Percentiles rank a stretch among this genome's conserved stretches.
Conservation (phyloP, 2,329 filamentous ascomycete genomes). For the Diaporthe vaccinii region DNA sequence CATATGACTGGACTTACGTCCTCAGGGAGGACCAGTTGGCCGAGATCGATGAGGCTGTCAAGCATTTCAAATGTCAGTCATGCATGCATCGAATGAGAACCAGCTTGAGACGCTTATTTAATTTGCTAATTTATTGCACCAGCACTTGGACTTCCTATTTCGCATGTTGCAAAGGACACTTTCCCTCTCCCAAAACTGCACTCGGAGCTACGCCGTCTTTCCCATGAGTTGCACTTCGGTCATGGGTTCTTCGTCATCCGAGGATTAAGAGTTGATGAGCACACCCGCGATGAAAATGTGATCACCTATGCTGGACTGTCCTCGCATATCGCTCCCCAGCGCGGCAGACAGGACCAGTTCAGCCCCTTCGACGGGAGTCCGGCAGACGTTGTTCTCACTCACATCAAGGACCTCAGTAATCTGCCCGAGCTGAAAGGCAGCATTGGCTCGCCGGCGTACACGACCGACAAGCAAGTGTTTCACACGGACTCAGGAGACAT, state of each 20-base stretch:
- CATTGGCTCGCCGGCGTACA: constrained; percentile 72
- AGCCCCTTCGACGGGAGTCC: constrained; percentile 55
- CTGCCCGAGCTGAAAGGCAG: constrained; percentile 50
- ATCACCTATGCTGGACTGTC: constrained; percentile 73
- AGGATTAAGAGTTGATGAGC: constrained; percentile 66
- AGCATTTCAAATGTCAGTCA: constrained; percentile 57
- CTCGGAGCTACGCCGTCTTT: constrained; percentile 62
- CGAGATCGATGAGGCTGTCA: constrained; percentile 61
- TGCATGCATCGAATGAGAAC: not conserved
- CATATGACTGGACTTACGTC: constrained; percentile 67
- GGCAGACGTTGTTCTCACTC: constrained; percentile 67
- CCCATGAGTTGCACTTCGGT: constrained; percentile 67
- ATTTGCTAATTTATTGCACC: not conserved
- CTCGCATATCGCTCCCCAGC: constrained; percentile 66
- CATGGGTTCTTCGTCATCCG: constrained; percentile 73
- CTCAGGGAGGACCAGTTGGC: constrained; percentile 60
- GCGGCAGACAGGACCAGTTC: constrained; percentile 66
- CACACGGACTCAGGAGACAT: constrained; percentile 74
- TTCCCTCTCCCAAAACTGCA: constrained; percentile 70
- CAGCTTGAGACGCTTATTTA: not conserved
- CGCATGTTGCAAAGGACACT: constrained; percentile 60
- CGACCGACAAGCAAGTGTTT: constrained; percentile 72
- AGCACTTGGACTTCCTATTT: constrained; percentile 55
- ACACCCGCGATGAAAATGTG: constrained; percentile 69
- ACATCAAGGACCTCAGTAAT: constrained; percentile 72